These are phyloP conservation scores for Mortierella hygrophila DNA, from an alignment of 192 early-diverging fungal genomes.

Conservation along the genomic window DNA sequence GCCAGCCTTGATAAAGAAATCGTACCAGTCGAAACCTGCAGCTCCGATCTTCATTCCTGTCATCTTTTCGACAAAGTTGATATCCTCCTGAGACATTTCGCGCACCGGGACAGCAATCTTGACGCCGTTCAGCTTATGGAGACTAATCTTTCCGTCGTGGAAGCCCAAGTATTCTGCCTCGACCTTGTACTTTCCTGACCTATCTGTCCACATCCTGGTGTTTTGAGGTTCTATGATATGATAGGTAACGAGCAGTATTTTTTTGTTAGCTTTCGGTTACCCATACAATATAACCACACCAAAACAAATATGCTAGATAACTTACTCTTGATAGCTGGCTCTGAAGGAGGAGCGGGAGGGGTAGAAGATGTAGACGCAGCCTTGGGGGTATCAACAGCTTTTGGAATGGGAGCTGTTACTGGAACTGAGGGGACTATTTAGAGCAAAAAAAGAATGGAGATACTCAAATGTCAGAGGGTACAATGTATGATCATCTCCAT, in stretches of 20 bases:
- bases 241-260: neutral
- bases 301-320: neutral
- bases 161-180: conserved; percentile 89
- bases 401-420: conserved; percentile 19
- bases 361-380: conserved; percentile 12
- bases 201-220: conserved; percentile 93
- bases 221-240: conserved; percentile 69
- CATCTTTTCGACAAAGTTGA: conserved; percentile 65
- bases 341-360: neutral
- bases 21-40: conserved; percentile 92
- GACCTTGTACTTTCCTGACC: conserved; percentile 90
- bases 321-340: conserved; percentile 34
- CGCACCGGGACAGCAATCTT: conserved; percentile 93
- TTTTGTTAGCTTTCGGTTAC: neutral
- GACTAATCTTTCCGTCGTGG: conserved; percentile 86
- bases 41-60: conserved; percentile 60
- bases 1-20: conserved; percentile 87
- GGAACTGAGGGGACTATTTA: conserved; percentile 16
- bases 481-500: neutral
- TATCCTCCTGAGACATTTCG: conserved; percentile 80
- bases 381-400: conserved; percentile 7
- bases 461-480: neutral
- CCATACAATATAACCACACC: neutral
- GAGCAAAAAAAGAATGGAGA: neutral
- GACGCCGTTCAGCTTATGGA: conserved; percentile 96